phyloP scores from a whole-genome alignment of 176 grass and related monocot species.

The Zizania latifolia region DNA sequence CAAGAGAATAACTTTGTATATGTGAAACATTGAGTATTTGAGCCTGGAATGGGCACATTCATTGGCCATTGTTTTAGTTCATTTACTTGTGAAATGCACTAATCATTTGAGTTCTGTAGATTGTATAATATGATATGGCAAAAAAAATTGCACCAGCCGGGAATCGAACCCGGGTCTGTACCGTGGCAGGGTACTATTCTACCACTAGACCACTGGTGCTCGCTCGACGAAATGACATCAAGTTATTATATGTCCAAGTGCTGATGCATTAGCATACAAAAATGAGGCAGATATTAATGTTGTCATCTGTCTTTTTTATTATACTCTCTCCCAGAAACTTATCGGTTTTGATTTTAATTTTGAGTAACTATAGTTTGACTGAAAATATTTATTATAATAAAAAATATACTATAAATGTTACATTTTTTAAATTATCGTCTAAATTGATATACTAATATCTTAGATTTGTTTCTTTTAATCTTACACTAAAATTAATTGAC shows the following conservation, averaged over 20 bases:
- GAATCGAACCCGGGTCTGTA: slow-evolving; percentile 65
- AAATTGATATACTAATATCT: too few relatives aligned
- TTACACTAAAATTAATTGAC: too few relatives aligned
- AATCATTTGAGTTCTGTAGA: not conserved
- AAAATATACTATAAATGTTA: too few relatives aligned
- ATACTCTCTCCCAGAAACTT: too few relatives aligned
- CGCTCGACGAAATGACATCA: not conserved
- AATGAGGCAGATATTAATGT: not conserved
- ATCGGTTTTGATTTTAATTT: too few relatives aligned
- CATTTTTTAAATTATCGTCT: too few relatives aligned
- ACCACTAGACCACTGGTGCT: slow-evolving; percentile 78
- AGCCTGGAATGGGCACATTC: not conserved
- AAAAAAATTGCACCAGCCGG: slow-evolving; percentile 38
- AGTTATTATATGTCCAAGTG: too few relatives aligned
- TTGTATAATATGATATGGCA: too few relatives aligned
- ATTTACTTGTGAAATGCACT: not conserved
- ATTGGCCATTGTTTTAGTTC: not conserved
- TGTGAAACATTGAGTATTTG: not conserved
- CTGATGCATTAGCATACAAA: not conserved
- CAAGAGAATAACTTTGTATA: not conserved
- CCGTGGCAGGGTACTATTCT: slow-evolving; percentile 78
- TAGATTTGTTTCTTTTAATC: too few relatives aligned
- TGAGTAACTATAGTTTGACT: too few relatives aligned
- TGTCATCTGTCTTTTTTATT: not conserved
- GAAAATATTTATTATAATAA: too few relatives aligned